Evolutionary conservation across 2,329 filamentous ascomycete species (phyloP).

Genomic region (Colletotrichum magnum): DNA sequence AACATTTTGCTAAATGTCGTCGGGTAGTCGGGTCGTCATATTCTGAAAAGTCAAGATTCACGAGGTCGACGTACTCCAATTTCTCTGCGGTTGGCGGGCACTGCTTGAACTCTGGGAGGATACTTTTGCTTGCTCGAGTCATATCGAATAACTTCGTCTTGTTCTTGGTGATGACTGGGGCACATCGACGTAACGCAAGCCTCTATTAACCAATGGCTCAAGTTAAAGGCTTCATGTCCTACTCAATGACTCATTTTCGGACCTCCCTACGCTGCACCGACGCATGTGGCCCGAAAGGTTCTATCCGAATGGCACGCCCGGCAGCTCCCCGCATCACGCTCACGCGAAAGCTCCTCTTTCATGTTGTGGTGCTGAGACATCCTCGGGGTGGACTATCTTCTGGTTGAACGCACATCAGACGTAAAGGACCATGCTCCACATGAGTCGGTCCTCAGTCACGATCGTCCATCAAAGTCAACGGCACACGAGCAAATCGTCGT

Average conservation of each 20-base stretch:
- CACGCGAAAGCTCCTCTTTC: background rate
- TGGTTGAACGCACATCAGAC: background rate
- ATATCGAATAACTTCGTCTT: background rate
- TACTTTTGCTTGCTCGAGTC: background rate
- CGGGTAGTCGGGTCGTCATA: background rate
- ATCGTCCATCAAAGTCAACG: background rate
- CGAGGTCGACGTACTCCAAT: slow-evolving; percentile 5
- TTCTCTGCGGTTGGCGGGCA: background rate
- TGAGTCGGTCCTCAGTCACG: background rate
- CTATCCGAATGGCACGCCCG: background rate
- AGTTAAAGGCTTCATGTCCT: background rate
- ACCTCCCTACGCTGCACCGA: background rate
- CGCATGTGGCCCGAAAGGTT: background rate
- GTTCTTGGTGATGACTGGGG: no score
- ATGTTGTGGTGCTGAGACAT: slow-evolving; percentile 14
- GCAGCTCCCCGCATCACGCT: background rate
- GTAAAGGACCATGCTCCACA: slow-evolving; percentile 23
- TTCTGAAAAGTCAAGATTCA: slow-evolving; percentile 7
- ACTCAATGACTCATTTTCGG: background rate
- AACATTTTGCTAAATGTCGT: background rate
- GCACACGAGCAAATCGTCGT: slow-evolving; percentile 8
- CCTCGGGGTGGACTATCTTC: slow-evolving; percentile 9
- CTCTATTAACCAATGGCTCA: no score
- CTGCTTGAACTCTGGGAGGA: background rate
- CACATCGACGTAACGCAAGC: no score